These are phyloP conservation scores for Kodamaea plutei DNA, from an alignment of 1,139 yeast species.

Conservation along the genomic window DNA sequence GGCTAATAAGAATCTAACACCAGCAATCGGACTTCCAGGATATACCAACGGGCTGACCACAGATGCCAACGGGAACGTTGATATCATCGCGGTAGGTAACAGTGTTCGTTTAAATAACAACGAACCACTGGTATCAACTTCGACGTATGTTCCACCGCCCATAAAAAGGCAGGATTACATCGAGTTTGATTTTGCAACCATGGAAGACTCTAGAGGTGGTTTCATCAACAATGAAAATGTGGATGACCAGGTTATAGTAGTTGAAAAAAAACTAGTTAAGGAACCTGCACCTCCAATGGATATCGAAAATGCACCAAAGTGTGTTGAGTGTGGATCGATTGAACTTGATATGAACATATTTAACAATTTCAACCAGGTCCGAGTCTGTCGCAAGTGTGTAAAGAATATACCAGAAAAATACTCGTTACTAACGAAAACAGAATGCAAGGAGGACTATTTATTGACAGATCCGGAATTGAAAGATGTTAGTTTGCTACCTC, in stretches of 20 bases:
- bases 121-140: constrained; percentile 10
- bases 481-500: constrained; percentile 63
- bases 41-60: neutral
- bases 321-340: constrained; percentile 73
- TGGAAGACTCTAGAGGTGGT: constrained; percentile 88
- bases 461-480: constrained; percentile 88
- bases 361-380: constrained; percentile 57
- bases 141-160: constrained; percentile 33
- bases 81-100: constrained; percentile 8
- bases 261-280: constrained; percentile 43
- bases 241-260: constrained; percentile 18
- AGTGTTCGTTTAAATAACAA: constrained; percentile 13
- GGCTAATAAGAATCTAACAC: neutral
- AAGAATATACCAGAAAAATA: constrained; percentile 79
- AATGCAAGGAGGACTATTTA: constrained; percentile 87
- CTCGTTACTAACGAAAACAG: constrained; percentile 88
- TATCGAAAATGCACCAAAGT: constrained; percentile 66
- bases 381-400: constrained; percentile 80
- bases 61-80: constrained; percentile 3
- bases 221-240: constrained; percentile 50
- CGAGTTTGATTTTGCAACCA: constrained; percentile 86
- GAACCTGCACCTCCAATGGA: constrained; percentile 72
- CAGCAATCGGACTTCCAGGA: neutral
- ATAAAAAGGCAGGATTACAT: constrained; percentile 68
- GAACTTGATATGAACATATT: constrained; percentile 75